Evolutionary conservation across 2,329 filamentous ascomycete species (phyloP).

Genomic region (Coccinonectria pachysandricola): DNA sequence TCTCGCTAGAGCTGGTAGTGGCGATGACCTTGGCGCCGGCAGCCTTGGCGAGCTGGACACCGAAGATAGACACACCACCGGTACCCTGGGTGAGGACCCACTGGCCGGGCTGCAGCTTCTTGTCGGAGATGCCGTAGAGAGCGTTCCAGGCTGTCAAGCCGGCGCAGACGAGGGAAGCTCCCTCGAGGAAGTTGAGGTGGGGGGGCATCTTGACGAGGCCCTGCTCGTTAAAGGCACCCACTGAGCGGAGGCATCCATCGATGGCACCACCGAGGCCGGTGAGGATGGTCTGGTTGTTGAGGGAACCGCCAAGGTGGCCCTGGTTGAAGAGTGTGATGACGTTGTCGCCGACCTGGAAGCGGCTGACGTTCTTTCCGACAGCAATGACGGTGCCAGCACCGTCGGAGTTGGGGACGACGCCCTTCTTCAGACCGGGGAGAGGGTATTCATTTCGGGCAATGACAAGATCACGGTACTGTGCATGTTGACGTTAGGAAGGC

Average conservation of each 20-base stretch:
- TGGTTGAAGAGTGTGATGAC: slow-evolving; percentile 54
- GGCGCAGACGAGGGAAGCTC: slow-evolving; percentile 49
- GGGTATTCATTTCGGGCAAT: slow-evolving; percentile 39
- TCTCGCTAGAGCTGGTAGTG: slow-evolving; percentile 36
- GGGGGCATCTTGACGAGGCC: slow-evolving; percentile 55
- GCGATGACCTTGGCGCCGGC: slow-evolving; percentile 38
- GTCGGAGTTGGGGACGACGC: slow-evolving; percentile 41
- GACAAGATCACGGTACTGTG: slow-evolving; percentile 40
- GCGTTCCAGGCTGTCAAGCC: slow-evolving; percentile 57
- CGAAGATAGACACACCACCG: slow-evolving; percentile 58
- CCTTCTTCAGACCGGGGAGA: slow-evolving; percentile 27
- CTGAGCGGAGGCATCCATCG: slow-evolving; percentile 58
- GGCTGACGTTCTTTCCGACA: slow-evolving; percentile 37
- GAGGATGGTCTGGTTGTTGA: slow-evolving; percentile 22
- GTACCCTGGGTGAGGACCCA: slow-evolving; percentile 60
- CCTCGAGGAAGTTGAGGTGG: slow-evolving; percentile 42
- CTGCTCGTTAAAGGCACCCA: slow-evolving; percentile 56
- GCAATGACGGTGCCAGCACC: slow-evolving; percentile 43
- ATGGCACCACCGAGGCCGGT: slow-evolving; percentile 58
- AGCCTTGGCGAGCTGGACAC: slow-evolving; percentile 46
- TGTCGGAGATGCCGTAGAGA: slow-evolving; percentile 43
- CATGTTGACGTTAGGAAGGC: slow-evolving; percentile 3
- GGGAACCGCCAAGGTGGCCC: slow-evolving; percentile 35
- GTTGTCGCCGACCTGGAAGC: slow-evolving; percentile 41
- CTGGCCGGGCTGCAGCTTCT: slow-evolving; percentile 40